Percentiles rank a stretch among this genome's conserved stretches.
These are phyloP conservation scores for Uronychia setigera DNA, from an alignment of 73 alveolate genomes.

Conservation along the genomic window DNA sequence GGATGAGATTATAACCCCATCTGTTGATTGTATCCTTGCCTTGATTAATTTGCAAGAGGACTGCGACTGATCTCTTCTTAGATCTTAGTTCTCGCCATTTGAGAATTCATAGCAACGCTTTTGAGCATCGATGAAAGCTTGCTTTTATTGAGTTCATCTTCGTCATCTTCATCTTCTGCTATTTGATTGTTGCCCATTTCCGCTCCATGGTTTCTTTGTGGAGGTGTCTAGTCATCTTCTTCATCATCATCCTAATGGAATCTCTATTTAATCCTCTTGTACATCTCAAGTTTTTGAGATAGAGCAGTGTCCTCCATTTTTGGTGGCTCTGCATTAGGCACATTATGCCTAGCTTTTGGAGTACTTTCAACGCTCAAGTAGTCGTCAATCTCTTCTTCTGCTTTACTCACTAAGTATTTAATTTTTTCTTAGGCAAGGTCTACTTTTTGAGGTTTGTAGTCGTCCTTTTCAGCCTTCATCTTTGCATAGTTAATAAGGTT, in stretches of 20 bases:
- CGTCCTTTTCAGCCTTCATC: too few relatives aligned
- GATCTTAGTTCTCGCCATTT: neutral
- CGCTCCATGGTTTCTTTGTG: neutral
- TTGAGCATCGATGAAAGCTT: neutral
- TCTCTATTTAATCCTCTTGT: neutral
- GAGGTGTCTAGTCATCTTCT: neutral
- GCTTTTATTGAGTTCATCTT: neutral
- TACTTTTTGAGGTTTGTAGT: neutral
- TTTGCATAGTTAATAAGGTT: too few relatives aligned
- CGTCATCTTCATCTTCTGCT: conserved; percentile 5
- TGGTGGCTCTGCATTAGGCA: conserved; percentile 2
- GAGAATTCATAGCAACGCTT: neutral
- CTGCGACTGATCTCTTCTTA: neutral
- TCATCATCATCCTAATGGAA: neutral
- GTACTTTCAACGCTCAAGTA: neutral
- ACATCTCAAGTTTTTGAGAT: neutral
- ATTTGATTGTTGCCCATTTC: neutral
- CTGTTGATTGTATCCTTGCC: too few relatives aligned
- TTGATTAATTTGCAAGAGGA: too few relatives aligned
- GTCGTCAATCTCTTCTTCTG: conserved; percentile 9
- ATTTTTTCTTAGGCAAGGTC: neutral
- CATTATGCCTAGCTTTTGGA: neutral
- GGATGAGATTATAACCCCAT: neutral
- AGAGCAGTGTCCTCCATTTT: neutral
- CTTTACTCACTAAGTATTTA: conserved; percentile 7